Evolutionary conservation across 2,329 filamentous ascomycete genomes (phyloP).

Genomic region (Pseudocercospora ulei): DNA sequence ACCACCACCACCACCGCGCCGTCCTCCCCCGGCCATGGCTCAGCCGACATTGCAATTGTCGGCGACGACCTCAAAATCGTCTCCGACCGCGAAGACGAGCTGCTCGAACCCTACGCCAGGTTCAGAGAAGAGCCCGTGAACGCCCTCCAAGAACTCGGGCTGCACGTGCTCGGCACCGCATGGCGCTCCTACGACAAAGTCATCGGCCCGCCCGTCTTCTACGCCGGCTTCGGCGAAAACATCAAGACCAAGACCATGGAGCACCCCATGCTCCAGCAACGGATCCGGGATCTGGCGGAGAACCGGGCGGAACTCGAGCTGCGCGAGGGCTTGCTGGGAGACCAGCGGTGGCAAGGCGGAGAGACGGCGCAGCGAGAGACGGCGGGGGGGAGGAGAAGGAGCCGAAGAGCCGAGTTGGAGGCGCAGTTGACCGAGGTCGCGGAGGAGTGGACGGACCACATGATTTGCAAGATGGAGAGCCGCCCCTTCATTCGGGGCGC

Average conservation of each 20-base stretch:
- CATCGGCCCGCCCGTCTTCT: conserved; percentile 88
- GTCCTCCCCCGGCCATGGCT: conserved; percentile 7
- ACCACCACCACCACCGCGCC: conserved; percentile 7
- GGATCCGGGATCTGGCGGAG: conserved; percentile 67
- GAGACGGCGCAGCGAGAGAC: conserved; percentile 48
- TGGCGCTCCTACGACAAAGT: conserved; percentile 91
- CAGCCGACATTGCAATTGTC: conserved; percentile 41
- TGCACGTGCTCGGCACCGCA: conserved; percentile 84
- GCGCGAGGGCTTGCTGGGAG: conserved; percentile 58
- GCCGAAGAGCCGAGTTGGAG: conserved; percentile 49
- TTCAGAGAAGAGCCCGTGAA: conserved; percentile 65
- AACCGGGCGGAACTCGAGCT: conserved; percentile 66
- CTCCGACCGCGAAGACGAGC: conserved; percentile 50
- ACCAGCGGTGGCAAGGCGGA: conserved; percentile 43
- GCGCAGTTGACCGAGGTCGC: conserved; percentile 67
- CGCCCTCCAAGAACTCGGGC: conserved; percentile 84
- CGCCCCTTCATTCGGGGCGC: conserved; percentile 83
- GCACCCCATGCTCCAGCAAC: conserved; percentile 62
- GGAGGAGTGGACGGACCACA: conserved; percentile 77
- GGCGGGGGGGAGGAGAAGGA: conserved; percentile 11
- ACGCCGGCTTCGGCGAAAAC: conserved; percentile 78
- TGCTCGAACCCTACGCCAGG: conserved; percentile 75
- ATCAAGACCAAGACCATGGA: conserved; percentile 72
- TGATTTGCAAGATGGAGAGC: conserved; percentile 99
- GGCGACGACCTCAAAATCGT: conserved; percentile 41